Evolutionary conservation across 495 filamentous ascomycete genomes (phyloP), one percentile per base, ranked within the genome.

Genomic region (Aspergillus funiculosus): DNA sequence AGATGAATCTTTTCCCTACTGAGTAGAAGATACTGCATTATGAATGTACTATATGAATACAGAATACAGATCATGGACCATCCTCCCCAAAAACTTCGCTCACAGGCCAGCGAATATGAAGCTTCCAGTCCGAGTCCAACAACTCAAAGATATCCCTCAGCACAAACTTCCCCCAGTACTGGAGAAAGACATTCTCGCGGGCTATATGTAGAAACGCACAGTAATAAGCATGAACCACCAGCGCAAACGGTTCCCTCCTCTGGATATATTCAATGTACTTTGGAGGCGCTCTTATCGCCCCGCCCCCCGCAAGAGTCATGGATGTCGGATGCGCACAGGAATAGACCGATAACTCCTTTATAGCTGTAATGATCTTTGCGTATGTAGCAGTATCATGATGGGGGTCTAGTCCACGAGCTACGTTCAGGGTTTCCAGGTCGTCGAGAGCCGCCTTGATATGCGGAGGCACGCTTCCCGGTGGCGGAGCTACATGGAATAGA

Each of bases 171-270:
- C 59, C 58, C 59, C 59, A 61, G 2, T 30, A 15, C 2, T 52
- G 52, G 6, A 61, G 22, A 32, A 50, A 59, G 39, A 45, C 51
- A 20, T 61, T 61, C 2, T 50, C 56, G n/a, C 51, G 50, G 2
- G 48, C 50, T 10, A 56, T 18, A 20, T 59, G 48, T 4, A 61
- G 19, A 15, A 61, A 55, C 0, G 51, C 50, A 10, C 59, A 59
- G 28, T 54, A 61, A 32, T 61, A 56, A 6, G 59, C 59, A 26
- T 57, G 46, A 6, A 59, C 13, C 9, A 61, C 59, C 20, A 61
- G 36, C 0, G 59, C 50, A 29, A 61, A 35, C 9, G 59, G 56
- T 3, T 42, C 35, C 1, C 26, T 27, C 8, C 17, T 10, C n/a
- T 32, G 48, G 4, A 61, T 18, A n/a, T 52, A 47, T n/a, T 46